Percentiles rank a stretch among this genome's conserved stretches.
Evolutionary conservation across 1,284 basidiomycete species (phyloP).

Genomic region (Paramarasmius palmivorus): DNA sequence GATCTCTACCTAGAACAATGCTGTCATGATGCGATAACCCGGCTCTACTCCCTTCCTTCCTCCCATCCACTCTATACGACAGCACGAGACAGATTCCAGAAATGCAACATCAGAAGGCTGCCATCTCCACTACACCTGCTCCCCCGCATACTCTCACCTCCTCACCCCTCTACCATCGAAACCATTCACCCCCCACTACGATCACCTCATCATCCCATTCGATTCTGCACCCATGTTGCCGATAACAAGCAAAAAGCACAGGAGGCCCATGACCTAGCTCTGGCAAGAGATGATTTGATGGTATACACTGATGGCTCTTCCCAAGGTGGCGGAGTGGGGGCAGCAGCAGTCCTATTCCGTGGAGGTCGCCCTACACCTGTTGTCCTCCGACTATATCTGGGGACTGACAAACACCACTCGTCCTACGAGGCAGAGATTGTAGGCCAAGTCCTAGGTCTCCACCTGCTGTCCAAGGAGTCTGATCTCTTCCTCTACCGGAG

Average conservation of each 20-base stretch:
- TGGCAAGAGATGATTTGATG: constrained; percentile 14
- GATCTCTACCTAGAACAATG: constrained; percentile 18
- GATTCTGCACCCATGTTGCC: not conserved
- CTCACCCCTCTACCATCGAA: constrained; percentile 13
- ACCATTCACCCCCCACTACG: constrained; percentile 18
- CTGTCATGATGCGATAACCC: constrained; percentile 15
- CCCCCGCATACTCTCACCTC: not conserved
- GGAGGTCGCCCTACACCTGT: not conserved
- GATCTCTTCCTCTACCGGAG: not conserved
- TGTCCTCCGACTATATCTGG: constrained; percentile 18
- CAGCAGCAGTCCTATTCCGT: constrained; percentile 22
- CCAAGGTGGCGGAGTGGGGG: constrained; percentile 19
- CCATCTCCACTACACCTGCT: constrained; percentile 15
- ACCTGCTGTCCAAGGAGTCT: constrained; percentile 14
- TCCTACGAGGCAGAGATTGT: constrained; percentile 25
- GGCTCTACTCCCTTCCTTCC: constrained; percentile 21
- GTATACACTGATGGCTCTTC: constrained; percentile 29
- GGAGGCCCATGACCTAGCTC: constrained; percentile 1
- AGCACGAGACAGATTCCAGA: not conserved
- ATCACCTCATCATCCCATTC: constrained; percentile 6
- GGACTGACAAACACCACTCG: constrained; percentile 17
- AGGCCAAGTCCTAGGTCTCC: constrained; percentile 21
- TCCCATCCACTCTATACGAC: constrained; percentile 16
- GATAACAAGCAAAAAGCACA: not conserved
- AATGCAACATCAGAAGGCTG: not conserved